Conservation (phyloP, 2,329 filamentous ascomycete genomes). For the Metarhizium sp. region DNA sequence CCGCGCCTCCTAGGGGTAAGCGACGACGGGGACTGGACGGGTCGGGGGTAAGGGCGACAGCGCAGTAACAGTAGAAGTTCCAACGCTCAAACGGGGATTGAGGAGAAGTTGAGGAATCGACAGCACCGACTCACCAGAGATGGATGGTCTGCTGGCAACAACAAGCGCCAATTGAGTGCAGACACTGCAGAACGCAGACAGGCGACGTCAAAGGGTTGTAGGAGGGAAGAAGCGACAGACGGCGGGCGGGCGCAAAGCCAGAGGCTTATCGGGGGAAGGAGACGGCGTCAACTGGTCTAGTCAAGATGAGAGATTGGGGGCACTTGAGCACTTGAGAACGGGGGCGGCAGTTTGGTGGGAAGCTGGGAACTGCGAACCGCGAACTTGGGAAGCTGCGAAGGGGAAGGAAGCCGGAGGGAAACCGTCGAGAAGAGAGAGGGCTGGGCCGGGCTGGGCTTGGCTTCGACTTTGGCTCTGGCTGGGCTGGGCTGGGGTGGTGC, state of each 20-base stretch:
- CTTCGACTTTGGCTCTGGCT: not conserved
- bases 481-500: not conserved
- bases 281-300: not conserved
- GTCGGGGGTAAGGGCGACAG: not conserved
- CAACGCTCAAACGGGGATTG: too few relatives aligned
- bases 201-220: not conserved
- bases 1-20: not conserved
- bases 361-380: not conserved
- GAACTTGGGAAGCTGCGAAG: not conserved
- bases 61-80: not conserved
- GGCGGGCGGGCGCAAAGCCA: not conserved
- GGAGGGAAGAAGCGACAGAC: not conserved
- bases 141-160: not conserved
- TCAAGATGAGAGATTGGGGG: not conserved
- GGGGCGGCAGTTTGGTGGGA: not conserved
- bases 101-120: not conserved
- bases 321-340: not conserved
- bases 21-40: not conserved
- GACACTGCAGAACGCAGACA: not conserved
- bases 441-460: too few relatives aligned
- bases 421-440: not conserved
- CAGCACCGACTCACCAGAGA: not conserved
- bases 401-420: not conserved
- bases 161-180: conserved; percentile 2
- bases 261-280: conserved; percentile 1